Conservation (phyloP, 441 rosid genomes). For the Arabidopsis hybrid region DNA sequence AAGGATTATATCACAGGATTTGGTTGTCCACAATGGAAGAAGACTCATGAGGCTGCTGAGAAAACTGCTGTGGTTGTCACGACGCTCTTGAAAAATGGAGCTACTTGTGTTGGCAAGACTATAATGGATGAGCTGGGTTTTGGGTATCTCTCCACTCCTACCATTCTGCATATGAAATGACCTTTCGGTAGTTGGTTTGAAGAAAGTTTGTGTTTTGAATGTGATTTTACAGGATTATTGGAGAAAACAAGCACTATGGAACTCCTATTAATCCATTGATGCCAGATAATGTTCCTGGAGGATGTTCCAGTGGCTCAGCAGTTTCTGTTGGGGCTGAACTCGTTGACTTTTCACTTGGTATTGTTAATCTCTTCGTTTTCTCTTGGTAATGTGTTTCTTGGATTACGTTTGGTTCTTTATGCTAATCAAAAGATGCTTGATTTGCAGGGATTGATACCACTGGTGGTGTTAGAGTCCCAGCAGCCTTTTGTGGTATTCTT, state of each 20-base stretch:
- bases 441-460: slow-evolving; percentile 84
- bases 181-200: slow-evolving; percentile 2
- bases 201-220: slow-evolving; percentile 3
- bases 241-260: slow-evolving; percentile 88
- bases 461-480: slow-evolving; percentile 84
- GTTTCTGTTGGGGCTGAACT: slow-evolving; percentile 88
- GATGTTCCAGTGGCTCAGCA: slow-evolving; percentile 96
- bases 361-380: slow-evolving; percentile 25
- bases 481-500: slow-evolving; percentile 90
- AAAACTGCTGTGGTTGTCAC: slow-evolving; percentile 80
- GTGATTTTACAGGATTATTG: slow-evolving; percentile 59
- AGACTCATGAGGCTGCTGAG: slow-evolving; percentile 75
- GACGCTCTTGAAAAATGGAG: slow-evolving; percentile 78
- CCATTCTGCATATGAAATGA: background rate
- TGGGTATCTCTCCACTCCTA: slow-evolving; percentile 56
- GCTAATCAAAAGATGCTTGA: slow-evolving; percentile 5
- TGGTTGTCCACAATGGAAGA: slow-evolving; percentile 87
- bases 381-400: background rate
- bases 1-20: slow-evolving; percentile 80
- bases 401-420: background rate
- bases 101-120: slow-evolving; percentile 93
- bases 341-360: slow-evolving; percentile 93
- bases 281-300: slow-evolving; percentile 81
- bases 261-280: slow-evolving; percentile 77
- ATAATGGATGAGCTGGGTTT: slow-evolving; percentile 83